Percentiles rank a stretch among this genome's conserved stretches.
phyloP scores from a whole-genome alignment of 805 yeast genomes.

The Wickerhamomyces chaumierensis region DNA sequence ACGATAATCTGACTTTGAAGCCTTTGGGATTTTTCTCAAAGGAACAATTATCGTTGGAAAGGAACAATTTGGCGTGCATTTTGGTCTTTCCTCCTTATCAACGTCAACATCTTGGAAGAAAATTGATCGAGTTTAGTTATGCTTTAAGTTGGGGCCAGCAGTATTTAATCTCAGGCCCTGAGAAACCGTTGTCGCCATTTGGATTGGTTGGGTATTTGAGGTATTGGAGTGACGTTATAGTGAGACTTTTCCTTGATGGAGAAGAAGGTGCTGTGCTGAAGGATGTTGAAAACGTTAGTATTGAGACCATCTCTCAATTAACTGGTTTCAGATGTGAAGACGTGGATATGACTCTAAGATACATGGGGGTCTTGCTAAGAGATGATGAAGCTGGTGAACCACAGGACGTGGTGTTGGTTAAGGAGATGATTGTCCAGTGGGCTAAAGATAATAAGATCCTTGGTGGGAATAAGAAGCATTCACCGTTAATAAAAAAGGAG shows the following conservation, averaged over 20 bases:
- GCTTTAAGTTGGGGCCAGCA: conserved; percentile 58
- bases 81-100: conserved; percentile 90
- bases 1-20: conserved; percentile 33
- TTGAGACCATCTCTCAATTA: conserved; percentile 39
- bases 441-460: too few species aligned
- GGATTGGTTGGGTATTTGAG: conserved; percentile 64
- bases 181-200: conserved; percentile 75
- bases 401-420: background rate
- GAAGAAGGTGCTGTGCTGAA: conserved; percentile 18
- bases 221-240: conserved; percentile 60
- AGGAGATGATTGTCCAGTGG: too few species aligned
- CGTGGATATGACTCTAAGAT: conserved; percentile 43
- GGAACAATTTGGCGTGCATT: conserved; percentile 84
- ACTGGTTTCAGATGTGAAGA: conserved; percentile 63
- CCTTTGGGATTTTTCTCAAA: conserved; percentile 93
- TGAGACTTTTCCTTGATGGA: conserved; percentile 33
- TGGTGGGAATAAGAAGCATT: too few species aligned
- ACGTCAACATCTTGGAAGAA: conserved; percentile 61
- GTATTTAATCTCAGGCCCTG: conserved; percentile 74
- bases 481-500: too few species aligned
- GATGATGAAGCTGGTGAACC: conserved; percentile 7
- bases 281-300: conserved; percentile 10
- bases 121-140: conserved; percentile 77
- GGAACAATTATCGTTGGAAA: conserved; percentile 65
- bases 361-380: conserved; percentile 34